Conservation (phyloP, 2,329 filamentous ascomycete species). For the Fusarium begoniae region DNA sequence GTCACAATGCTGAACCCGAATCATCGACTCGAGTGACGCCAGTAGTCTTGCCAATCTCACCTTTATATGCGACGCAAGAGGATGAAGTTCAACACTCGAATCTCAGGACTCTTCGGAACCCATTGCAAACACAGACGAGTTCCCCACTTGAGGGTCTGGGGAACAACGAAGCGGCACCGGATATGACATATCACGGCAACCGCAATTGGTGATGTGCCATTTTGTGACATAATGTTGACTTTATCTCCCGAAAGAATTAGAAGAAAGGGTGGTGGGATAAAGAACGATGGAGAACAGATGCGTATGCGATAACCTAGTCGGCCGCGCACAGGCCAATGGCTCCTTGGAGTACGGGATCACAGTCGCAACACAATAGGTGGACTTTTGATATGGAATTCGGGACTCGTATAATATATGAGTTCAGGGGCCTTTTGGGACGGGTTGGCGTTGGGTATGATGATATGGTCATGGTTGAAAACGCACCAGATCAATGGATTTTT, state of each 20-base stretch:
- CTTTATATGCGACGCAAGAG: slow-evolving; percentile 14
- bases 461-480: slow-evolving; percentile 34
- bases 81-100: background rate
- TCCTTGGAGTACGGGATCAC: slow-evolving; percentile 1
- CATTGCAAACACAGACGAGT: slow-evolving; percentile 14
- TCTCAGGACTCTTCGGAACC: slow-evolving; percentile 14
- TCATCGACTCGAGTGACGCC: slow-evolving; percentile 11
- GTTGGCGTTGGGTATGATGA: slow-evolving; percentile 34
- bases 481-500: slow-evolving; percentile 16
- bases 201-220: slow-evolving; percentile 23
- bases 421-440: slow-evolving; percentile 13
- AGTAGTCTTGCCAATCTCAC: slow-evolving; percentile 22
- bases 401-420: slow-evolving; percentile 15
- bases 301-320: background rate
- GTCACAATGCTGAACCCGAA: background rate
- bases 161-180: slow-evolving; percentile 10
- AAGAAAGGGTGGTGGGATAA: background rate
- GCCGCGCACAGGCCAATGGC: background rate
- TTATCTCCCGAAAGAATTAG: background rate
- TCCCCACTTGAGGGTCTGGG: background rate
- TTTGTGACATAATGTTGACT: background rate
- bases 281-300: background rate
- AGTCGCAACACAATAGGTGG: background rate
- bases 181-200: slow-evolving; percentile 12
- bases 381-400: background rate